Percentiles rank a stretch among this genome's conserved stretches.
Evolutionary conservation across 2,329 filamentous ascomycete species (phyloP).

Genomic region (Lasiodiplodia theobromae): DNA sequence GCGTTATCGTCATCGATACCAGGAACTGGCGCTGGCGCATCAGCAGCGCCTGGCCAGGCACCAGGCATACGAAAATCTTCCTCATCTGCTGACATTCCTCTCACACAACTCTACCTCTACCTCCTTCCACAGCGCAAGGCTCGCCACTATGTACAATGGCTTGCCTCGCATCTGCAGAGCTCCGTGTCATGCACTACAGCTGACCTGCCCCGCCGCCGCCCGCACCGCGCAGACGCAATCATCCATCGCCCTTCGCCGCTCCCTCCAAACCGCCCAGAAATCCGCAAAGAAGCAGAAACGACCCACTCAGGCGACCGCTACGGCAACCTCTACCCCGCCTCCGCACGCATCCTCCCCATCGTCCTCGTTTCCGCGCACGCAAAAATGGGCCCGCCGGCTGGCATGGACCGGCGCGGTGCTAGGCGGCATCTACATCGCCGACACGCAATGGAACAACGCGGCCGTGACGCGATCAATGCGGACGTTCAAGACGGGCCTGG

Average conservation of each 20-base stretch:
- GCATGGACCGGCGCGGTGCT: constrained; percentile 66
- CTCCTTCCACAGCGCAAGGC: constrained; percentile 4
- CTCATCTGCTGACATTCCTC: background rate
- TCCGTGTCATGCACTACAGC: constrained; percentile 34
- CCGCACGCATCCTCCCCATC: background rate
- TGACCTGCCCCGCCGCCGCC: constrained; percentile 31
- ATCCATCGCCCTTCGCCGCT: constrained; percentile 37
- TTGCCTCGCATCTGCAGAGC: constrained; percentile 44
- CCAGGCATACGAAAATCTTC: constrained; percentile 3
- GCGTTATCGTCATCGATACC: constrained; percentile 15
- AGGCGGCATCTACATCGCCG: constrained; percentile 71
- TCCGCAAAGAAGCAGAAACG: constrained; percentile 40
- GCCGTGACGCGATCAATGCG: constrained; percentile 78
- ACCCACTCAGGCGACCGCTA: constrained; percentile 37
- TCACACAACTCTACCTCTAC: background rate
- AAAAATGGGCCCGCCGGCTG: constrained; percentile 80
- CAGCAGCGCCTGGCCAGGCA: background rate
- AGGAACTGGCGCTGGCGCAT: background rate
- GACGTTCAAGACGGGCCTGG: constrained; percentile 79
- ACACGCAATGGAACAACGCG: constrained; percentile 79
- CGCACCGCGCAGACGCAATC: constrained; percentile 33
- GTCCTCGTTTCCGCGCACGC: constrained; percentile 57
- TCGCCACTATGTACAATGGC: constrained; percentile 49
- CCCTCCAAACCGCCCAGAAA: constrained; percentile 41
- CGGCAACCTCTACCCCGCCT: constrained; percentile 65